Conservation (phyloP, 805 yeast species). For the Zygotorulaspora chibaensis region DNA sequence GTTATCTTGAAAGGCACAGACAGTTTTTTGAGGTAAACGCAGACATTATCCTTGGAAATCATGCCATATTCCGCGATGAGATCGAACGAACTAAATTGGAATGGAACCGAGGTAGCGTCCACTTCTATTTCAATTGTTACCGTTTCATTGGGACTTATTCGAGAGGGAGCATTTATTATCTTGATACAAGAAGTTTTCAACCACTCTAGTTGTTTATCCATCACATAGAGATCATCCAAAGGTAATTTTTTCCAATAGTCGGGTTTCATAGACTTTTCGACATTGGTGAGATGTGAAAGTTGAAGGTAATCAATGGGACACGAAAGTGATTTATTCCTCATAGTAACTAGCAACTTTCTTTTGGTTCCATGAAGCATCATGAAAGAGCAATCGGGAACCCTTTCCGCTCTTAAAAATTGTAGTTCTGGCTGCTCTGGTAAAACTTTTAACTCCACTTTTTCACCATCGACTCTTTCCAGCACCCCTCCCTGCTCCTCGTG, state of each 20-base stretch:
- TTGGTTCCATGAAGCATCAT: conserved; percentile 34
- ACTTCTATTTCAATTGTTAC: conserved; percentile 23
- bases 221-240: conserved; percentile 27
- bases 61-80: conserved; percentile 30
- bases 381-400: conserved; percentile 24
- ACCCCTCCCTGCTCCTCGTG: not conserved
- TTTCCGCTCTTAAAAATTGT: conserved; percentile 24
- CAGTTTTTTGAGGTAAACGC: conserved; percentile 24
- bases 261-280: conserved; percentile 23
- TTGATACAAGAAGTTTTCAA: conserved; percentile 21
- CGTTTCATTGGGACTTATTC: conserved; percentile 24
- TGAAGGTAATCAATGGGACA: conserved; percentile 25
- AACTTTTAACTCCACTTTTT: conserved; percentile 16
- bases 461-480: conserved; percentile 9
- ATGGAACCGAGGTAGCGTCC: conserved; percentile 23
- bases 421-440: conserved; percentile 32
- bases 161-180: conserved; percentile 16
- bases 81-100: conserved; percentile 22
- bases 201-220: conserved; percentile 28
- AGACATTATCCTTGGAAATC: conserved; percentile 13
- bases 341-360: conserved; percentile 15
- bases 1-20: conserved; percentile 31
- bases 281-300: conserved; percentile 22
- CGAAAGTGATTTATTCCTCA: conserved; percentile 29
- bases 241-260: conserved; percentile 30